A percentile compares a stretch with the other conserved stretches of the same genome.
phyloP scores from a whole-genome alignment of 164 flowering plant genomes.

The Aristolochia contorta region DNA sequence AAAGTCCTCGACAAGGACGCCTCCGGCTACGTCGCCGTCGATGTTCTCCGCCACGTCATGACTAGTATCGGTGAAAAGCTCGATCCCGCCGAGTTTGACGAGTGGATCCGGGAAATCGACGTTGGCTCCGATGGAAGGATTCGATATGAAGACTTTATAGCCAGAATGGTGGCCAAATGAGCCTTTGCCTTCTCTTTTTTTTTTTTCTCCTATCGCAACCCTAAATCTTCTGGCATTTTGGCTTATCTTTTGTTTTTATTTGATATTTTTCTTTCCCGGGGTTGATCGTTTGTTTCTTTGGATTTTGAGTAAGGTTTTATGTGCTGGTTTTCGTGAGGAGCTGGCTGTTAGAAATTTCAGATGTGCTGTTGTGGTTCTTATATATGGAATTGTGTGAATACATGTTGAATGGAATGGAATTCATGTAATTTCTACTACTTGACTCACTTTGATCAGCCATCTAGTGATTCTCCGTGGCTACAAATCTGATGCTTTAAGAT shows the following conservation, averaged over 20 bases:
- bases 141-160: conserved; percentile 80
- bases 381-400: too few relatives aligned
- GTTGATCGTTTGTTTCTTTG: neutral
- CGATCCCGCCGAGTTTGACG: conserved; percentile 87
- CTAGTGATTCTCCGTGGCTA: too few relatives aligned
- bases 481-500: too few relatives aligned
- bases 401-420: too few relatives aligned
- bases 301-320: too few relatives aligned
- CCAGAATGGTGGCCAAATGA: conserved; percentile 86
- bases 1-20: conserved; percentile 85
- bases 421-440: too few relatives aligned
- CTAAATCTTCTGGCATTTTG: neutral
- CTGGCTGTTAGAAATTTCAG: too few relatives aligned
- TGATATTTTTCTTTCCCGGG: neutral
- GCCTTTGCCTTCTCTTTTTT: neutral
- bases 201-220: neutral
- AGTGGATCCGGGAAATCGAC: conserved; percentile 97
- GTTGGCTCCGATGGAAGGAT: conserved; percentile 86
- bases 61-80: conserved; percentile 94
- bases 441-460: too few relatives aligned
- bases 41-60: conserved; percentile 81
- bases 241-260: neutral
- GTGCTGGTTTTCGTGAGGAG: too few relatives aligned
- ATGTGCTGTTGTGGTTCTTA: too few relatives aligned
- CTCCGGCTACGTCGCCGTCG: conserved; percentile 69